Percentiles rank a stretch among this genome's conserved stretches.
These are phyloP conservation scores for Graphiopsis chlorocephala DNA, from an alignment of 2,329 filamentous ascomycete genomes.

Conservation along the genomic window DNA sequence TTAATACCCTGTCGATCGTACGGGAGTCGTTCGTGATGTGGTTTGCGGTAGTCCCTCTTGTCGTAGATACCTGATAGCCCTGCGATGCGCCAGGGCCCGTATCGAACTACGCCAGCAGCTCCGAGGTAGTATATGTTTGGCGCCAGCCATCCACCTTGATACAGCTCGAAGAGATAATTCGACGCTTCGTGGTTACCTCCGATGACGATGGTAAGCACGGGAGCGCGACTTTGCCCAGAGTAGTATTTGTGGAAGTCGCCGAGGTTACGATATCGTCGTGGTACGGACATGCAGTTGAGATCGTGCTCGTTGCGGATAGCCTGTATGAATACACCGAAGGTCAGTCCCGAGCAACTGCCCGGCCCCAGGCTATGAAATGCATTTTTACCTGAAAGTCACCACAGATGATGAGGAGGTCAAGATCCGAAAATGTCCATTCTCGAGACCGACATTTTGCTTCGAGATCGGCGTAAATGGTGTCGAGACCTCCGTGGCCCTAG, in stretches of 20 bases:
- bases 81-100: conserved; percentile 82
- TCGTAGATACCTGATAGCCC: conserved; percentile 96
- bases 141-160: conserved; percentile 95
- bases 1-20: conserved; percentile 74
- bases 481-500: conserved; percentile 79
- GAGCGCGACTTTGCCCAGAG: conserved; percentile 70
- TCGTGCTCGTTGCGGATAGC: conserved; percentile 86
- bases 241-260: conserved; percentile 96
- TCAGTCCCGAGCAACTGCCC: too few relatives aligned
- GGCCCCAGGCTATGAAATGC: background rate
- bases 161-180: conserved; percentile 85
- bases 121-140: conserved; percentile 97
- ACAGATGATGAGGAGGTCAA: conserved; percentile 90
- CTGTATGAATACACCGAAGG: conserved; percentile 52
- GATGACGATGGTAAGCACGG: conserved; percentile 90
- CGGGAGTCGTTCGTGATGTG: conserved; percentile 81
- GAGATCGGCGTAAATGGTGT: conserved; percentile 85
- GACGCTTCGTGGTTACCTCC: conserved; percentile 95
- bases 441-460: conserved; percentile 64
- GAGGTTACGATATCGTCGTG: conserved; percentile 79
- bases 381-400: conserved; percentile 58
- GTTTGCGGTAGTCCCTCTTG: conserved; percentile 77
- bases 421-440: conserved; percentile 63
- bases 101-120: conserved; percentile 79
- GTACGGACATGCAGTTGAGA: conserved; percentile 83